A percentile compares a stretch with the other conserved stretches of the same genome.
phyloP scores from a whole-genome alignment of 345 rosid genomes.

The Streptanthus diversifolius region DNA sequence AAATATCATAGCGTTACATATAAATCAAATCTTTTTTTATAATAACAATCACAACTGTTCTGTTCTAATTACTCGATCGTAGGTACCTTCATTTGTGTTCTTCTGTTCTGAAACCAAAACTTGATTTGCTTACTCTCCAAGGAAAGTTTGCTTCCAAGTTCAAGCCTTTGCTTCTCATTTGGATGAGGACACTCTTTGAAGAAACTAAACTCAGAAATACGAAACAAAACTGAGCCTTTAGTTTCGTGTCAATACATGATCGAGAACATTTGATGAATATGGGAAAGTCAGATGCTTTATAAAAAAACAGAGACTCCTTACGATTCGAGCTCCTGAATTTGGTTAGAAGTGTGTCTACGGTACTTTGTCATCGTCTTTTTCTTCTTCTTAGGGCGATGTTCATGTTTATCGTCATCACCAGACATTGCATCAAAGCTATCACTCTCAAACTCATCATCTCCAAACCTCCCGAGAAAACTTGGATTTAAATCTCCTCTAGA shows the following conservation, averaged over 20 bases:
- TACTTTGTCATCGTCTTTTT: conserved; percentile 37
- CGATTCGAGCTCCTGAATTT: conserved; percentile 80
- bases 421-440: conserved; percentile 55
- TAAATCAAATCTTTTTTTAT: background rate
- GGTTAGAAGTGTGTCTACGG: conserved; percentile 67
- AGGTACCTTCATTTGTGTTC: conserved; percentile 77
- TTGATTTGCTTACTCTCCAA: conserved; percentile 60
- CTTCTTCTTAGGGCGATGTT: conserved; percentile 40
- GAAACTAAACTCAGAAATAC: conserved; percentile 34
- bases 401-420: conserved; percentile 55
- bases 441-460: conserved; percentile 54
- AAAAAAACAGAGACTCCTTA: conserved; percentile 21
- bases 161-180: conserved; percentile 59
- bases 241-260: background rate
- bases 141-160: conserved; percentile 52
- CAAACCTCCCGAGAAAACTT: conserved; percentile 35
- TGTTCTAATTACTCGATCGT: background rate
- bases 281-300: background rate
- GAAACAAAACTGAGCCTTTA: background rate
- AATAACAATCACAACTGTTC: background rate
- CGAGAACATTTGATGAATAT: background rate
- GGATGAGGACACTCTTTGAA: conserved; percentile 74
- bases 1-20: background rate
- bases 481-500: conserved; percentile 49
- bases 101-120: conserved; percentile 78